Evolutionary conservation across 129 eudicot species (phyloP), one percentile per base, ranked within the genome.

Genomic region (Lactuca saligna): DNA sequence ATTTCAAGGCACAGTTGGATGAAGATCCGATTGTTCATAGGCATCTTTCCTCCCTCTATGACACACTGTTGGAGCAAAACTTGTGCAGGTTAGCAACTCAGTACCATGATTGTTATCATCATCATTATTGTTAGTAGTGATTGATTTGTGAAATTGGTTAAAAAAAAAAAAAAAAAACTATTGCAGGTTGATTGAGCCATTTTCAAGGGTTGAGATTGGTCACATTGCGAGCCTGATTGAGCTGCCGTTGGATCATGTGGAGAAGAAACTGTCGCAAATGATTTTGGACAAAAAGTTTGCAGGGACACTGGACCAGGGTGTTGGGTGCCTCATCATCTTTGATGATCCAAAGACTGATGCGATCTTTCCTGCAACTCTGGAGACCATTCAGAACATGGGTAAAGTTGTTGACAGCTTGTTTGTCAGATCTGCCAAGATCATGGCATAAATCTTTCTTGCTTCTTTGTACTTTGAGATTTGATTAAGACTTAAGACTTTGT

Each of bases 1-100:
- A 81, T 73, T 85, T 81, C 54, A 88, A 80, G 77, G 81, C 82
- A 25, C 87, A 88, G 69, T 71, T 88, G 51, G 96, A 88, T 68
- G 96, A 88, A 74, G 96, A 88, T 61, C 96, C 89, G 12, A 88
- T 88, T 49, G 96, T 88, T 29, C 96, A 88, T 29, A 75, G 96
- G 83, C 96, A 85, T 65, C 78, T 88, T 17, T 85, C 91, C 2
- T 81, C 91, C 56, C 81, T 85, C 56, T 85, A 85, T 37, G 91
- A 85, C 66, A 85, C 87, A 0, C 64, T 85, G 8, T 46, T 85
- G 91, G 87, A 85, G 83, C 91, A 86, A 74, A 82, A 82, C 72
- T 75, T 86, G 59, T 89, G 90, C 86, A 86, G 90, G 85, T 80
- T 81, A 61, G 70, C 3, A 69, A 31, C 55, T 39, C 64, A 29